A percentile compares a stretch with the other conserved stretches of the same genome.
Evolutionary conservation across 163 green algal genomes (phyloP).

Genomic region (Coccomyxa subellipsoidea): DNA sequence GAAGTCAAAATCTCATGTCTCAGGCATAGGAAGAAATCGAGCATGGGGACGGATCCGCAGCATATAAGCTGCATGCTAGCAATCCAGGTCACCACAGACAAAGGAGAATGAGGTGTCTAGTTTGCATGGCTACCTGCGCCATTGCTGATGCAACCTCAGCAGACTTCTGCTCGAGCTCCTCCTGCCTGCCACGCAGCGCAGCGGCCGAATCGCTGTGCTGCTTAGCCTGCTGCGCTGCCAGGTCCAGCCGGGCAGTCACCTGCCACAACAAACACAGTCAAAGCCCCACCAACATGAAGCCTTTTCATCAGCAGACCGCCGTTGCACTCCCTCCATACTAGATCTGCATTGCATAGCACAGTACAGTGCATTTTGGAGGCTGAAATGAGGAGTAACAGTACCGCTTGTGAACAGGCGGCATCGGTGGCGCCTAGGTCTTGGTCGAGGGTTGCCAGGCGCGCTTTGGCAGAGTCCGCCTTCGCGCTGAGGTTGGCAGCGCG

Average conservation of each 20-base stretch:
- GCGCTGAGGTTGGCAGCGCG: constrained; percentile 25
- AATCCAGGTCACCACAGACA: not conserved
- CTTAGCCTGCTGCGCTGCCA: constrained; percentile 16
- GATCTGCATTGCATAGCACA: no score
- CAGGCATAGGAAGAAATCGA: no score
- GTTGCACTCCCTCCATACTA: no score
- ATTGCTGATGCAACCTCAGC: not conserved
- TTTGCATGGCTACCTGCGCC: not conserved
- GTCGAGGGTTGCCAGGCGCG: not conserved
- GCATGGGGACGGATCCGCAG: no score
- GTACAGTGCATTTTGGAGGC: no score
- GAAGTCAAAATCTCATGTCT: no score
- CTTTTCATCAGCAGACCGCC: no score
- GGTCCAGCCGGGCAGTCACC: constrained; percentile 7
- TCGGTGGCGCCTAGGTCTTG: not conserved
- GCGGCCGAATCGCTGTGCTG: constrained; percentile 15
- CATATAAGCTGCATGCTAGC: no score
- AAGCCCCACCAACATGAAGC: no score
- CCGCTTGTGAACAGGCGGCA: not conserved
- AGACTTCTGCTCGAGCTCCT: constrained; percentile 12
- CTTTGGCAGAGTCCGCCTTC: constrained; percentile 17
- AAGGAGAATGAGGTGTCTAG: no score
- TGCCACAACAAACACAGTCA: no score
- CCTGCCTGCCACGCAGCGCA: constrained; percentile 12
- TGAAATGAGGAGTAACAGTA: no score